phyloP scores from a whole-genome alignment of 2,329 filamentous ascomycete species.

The Colletotrichum sp. region DNA sequence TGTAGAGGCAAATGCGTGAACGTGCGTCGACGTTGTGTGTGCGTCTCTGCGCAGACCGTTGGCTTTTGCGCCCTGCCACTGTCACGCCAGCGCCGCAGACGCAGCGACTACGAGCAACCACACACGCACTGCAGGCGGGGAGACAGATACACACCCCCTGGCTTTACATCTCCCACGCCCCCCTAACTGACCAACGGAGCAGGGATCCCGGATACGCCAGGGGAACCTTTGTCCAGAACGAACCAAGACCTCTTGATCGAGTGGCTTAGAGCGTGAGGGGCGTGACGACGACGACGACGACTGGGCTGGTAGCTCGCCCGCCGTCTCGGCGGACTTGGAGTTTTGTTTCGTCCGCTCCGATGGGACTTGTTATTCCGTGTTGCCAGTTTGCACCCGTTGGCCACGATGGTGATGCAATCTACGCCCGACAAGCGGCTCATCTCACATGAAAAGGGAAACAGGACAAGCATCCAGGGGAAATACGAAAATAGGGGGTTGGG shows the following conservation, averaged over 20 bases:
- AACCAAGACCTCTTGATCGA: not conserved
- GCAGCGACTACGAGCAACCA: not conserved
- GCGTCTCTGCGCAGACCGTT: slow-evolving; percentile 11
- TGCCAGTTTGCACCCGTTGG: not conserved
- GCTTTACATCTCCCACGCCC: not conserved
- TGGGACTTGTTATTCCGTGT: not conserved
- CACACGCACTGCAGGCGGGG: not conserved
- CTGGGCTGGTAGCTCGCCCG: slow-evolving; percentile 1
- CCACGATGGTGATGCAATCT: not conserved
- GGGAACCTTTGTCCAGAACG: slow-evolving; percentile 14
- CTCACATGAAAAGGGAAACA: not conserved
- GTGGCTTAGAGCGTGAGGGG: slow-evolving; percentile 17
- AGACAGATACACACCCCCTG: not conserved
- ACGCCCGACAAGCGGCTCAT: slow-evolving; percentile 2
- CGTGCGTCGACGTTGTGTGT: not conserved
- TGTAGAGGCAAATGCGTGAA: not conserved
- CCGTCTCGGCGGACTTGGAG: slow-evolving; percentile 13
- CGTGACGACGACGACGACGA: slow-evolving; percentile 8
- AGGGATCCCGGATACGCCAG: slow-evolving; percentile 6
- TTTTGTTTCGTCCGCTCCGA: slow-evolving; percentile 10
- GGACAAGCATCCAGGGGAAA: too few relatives aligned
- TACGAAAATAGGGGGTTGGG: not conserved
- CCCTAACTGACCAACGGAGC: not conserved
- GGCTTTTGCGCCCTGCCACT: slow-evolving; percentile 5
- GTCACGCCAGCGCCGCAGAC: not conserved